phyloP scores from a whole-genome alignment of 768 basidiomycete species.

The Pleurotus platypus region DNA sequence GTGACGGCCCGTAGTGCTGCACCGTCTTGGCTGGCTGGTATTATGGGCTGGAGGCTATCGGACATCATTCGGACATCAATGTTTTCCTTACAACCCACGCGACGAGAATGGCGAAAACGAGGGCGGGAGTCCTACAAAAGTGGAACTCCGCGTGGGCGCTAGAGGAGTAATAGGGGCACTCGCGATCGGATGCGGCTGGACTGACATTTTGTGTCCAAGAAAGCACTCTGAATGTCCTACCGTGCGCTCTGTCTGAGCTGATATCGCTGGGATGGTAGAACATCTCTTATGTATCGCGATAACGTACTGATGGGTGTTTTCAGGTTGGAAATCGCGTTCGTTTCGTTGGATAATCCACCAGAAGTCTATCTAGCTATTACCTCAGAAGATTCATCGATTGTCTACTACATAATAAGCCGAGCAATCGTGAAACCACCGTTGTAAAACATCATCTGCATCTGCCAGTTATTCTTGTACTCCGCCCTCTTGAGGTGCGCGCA shows the following conservation, averaged over 20 bases:
- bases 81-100: no score
- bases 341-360: conserved; percentile 38
- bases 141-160: no score
- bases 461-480: neutral
- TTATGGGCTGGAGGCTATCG: conserved; percentile 36
- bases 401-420: conserved; percentile 78
- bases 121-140: no score
- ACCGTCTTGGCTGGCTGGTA: conserved; percentile 37
- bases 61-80: conserved; percentile 16
- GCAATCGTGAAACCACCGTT: conserved; percentile 75
- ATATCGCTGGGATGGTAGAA: conserved; percentile 1
- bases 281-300: neutral
- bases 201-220: neutral
- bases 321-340: conserved; percentile 61
- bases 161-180: no score
- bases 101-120: no score
- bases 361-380: conserved; percentile 69
- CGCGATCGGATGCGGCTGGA: neutral
- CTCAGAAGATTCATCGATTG: conserved; percentile 75
- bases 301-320: neutral
- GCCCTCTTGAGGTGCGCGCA: no score
- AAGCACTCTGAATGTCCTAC: neutral
- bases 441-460: conserved; percentile 24
- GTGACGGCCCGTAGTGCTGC: conserved; percentile 19
- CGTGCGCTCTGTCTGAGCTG: neutral